phyloP scores from a whole-genome alignment of 768 basidiomycete genomes.

The Lactarius tabidus region DNA sequence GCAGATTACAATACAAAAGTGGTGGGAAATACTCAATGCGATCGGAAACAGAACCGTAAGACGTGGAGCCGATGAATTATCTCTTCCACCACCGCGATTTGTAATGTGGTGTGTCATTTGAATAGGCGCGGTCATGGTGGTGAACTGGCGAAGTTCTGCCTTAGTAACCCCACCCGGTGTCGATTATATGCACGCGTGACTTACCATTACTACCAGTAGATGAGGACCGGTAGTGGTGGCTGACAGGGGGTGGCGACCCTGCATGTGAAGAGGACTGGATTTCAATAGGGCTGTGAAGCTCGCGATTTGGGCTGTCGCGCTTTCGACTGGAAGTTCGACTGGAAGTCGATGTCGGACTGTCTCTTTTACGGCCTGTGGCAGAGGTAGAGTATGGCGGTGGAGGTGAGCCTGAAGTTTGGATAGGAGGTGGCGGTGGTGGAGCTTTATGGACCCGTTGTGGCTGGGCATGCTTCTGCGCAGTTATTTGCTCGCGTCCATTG shows the following conservation, averaged over 20 bases:
- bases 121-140: conserved; percentile 9
- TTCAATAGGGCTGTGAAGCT: conserved; percentile 18
- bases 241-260: conserved; percentile 14
- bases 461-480: conserved; percentile 2
- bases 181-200: not conserved
- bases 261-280: conserved; percentile 9
- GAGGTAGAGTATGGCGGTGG: conserved; percentile 1
- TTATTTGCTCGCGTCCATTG: conserved; percentile 55
- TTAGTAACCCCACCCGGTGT: conserved; percentile 7
- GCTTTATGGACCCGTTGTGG: conserved; percentile 1
- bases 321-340: conserved; percentile 14
- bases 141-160: not conserved
- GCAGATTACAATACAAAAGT: conserved; percentile 15
- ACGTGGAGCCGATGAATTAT: not conserved
- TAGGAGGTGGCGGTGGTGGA: conserved; percentile 14
- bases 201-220: not conserved
- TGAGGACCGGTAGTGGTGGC: conserved; percentile 9
- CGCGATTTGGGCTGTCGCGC: conserved; percentile 19
- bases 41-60: conserved; percentile 7
- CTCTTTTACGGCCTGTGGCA: conserved; percentile 14
- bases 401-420: conserved; percentile 16
- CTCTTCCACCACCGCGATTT: conserved; percentile 19
- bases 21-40: not conserved
- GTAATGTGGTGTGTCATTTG: conserved; percentile 16
- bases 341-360: conserved; percentile 5